phyloP scores from a whole-genome alignment of 768 basidiomycete species.

The Melanogaster broomeanus region DNA sequence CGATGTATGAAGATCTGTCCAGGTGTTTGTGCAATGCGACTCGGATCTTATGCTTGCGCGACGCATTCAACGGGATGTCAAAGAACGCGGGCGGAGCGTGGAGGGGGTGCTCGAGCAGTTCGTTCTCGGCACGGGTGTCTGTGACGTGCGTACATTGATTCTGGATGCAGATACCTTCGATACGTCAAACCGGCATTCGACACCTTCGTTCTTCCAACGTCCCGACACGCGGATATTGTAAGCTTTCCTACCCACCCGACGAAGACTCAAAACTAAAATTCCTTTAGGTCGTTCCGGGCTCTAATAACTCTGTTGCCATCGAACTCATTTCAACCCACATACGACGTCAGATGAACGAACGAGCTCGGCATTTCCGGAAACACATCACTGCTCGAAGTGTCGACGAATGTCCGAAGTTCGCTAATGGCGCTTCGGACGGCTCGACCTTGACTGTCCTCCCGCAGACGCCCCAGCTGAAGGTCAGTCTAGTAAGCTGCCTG shows the following conservation, averaged over 20 bases:
- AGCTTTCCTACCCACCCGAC: not conserved
- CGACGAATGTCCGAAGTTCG: conserved; percentile 35
- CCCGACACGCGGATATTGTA: conserved; percentile 89
- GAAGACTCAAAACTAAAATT: not conserved
- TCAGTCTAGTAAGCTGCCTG: conserved; percentile 30
- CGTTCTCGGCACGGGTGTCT: conserved; percentile 15
- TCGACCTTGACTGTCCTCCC: conserved; percentile 66
- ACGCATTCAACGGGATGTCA: conserved; percentile 83
- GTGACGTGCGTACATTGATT: conserved; percentile 4
- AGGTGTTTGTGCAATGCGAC: conserved; percentile 92
- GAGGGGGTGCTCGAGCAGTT: conserved; percentile 90
- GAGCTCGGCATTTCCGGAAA: conserved; percentile 70
- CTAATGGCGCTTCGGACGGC: conserved; percentile 43
- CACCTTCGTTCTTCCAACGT: conserved; percentile 88
- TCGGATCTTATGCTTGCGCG: conserved; percentile 97
- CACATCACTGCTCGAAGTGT: conserved; percentile 60
- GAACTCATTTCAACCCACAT: conserved; percentile 93
- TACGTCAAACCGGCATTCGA: conserved; percentile 96
- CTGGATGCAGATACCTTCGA: conserved; percentile 72
- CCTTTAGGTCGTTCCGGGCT: conserved; percentile 92
- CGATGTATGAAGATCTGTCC: not conserved
- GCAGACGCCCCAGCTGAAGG: conserved; percentile 80
- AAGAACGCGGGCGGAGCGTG: conserved; percentile 84
- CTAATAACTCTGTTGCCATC: conserved; percentile 86
- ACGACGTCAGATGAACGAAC: conserved; percentile 77